Evolutionary conservation across 371 early-diverging fungal species (phyloP).

Genomic region (Lichtheimia ramosa): DNA sequence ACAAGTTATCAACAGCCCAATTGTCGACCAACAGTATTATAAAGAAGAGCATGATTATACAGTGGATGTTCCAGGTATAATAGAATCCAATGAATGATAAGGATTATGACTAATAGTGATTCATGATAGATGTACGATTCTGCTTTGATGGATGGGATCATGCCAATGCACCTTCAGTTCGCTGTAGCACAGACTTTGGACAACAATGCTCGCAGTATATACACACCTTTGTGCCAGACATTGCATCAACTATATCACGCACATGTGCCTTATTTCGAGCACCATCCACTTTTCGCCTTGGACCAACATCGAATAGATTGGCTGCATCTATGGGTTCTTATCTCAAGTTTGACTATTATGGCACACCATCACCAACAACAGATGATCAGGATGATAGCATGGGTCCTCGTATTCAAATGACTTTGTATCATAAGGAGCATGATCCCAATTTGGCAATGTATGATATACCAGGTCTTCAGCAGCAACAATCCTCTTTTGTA

Average conservation of each 20-base stretch:
- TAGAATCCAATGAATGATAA: no score
- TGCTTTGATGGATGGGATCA: conserved; percentile 30
- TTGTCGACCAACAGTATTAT: conserved; percentile 32
- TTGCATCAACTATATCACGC: conserved; percentile 2
- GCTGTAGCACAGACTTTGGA: conserved; percentile 29
- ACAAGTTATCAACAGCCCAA: conserved; percentile 32
- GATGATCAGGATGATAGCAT: no score
- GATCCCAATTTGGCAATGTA: conserved; percentile 30
- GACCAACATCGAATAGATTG: conserved; percentile 11
- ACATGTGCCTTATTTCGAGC: conserved; percentile 25
- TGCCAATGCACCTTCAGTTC: conserved; percentile 5
- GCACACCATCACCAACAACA: conserved; percentile 5
- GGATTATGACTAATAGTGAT: no score
- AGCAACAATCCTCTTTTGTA: conserved; percentile 9
- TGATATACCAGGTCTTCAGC: neutral
- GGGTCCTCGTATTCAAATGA: conserved; percentile 12
- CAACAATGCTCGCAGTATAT: conserved; percentile 24
- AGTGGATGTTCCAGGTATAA: conserved; percentile 28
- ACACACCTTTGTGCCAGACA: conserved; percentile 16
- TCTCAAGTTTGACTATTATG: conserved; percentile 34
- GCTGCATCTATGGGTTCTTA: conserved; percentile 17
- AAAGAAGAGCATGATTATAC: conserved; percentile 12
- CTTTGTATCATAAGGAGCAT: conserved; percentile 24
- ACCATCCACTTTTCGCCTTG: conserved; percentile 14
- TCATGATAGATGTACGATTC: conserved; percentile 26